A percentile compares a stretch with the other conserved stretches of the same genome.
Conservation (phyloP, 331 rosid genomes). For the Quercus phellos region DNA sequence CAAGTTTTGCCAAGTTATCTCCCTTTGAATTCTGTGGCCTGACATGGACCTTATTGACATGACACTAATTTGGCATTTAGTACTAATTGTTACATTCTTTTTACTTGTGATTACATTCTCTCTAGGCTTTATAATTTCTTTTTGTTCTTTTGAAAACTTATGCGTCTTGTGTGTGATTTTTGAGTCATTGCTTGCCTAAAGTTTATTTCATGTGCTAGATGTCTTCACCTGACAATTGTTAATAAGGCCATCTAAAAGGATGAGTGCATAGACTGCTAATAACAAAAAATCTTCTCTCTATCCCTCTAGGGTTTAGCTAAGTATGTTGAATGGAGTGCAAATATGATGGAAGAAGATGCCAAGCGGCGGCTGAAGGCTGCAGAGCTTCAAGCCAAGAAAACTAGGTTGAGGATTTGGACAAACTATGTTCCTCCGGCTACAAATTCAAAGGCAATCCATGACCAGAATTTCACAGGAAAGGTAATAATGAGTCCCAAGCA, state of each 20-base stretch:
- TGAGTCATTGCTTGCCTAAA: neutral
- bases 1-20: neutral
- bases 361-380: conserved; percentile 66
- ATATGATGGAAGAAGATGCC: conserved; percentile 85
- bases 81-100: neutral
- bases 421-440: conserved; percentile 76
- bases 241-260: neutral
- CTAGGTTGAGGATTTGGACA: conserved; percentile 66
- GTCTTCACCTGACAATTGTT: neutral
- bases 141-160: neutral
- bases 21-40: neutral
- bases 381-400: conserved; percentile 80
- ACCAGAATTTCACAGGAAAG: conserved; percentile 86
- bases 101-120: neutral
- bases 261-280: neutral
- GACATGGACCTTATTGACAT: neutral
- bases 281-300: neutral
- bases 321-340: conserved; percentile 95
- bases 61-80: neutral
- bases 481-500: conserved; percentile 31
- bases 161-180: neutral
- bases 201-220: neutral
- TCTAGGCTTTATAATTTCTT: neutral
- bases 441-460: conserved; percentile 86
- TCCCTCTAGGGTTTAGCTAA: conserved; percentile 63